Base-by-base conservation (phyloP, 208 protist genomes). In the Entamoeba moshkovskii region DNA sequence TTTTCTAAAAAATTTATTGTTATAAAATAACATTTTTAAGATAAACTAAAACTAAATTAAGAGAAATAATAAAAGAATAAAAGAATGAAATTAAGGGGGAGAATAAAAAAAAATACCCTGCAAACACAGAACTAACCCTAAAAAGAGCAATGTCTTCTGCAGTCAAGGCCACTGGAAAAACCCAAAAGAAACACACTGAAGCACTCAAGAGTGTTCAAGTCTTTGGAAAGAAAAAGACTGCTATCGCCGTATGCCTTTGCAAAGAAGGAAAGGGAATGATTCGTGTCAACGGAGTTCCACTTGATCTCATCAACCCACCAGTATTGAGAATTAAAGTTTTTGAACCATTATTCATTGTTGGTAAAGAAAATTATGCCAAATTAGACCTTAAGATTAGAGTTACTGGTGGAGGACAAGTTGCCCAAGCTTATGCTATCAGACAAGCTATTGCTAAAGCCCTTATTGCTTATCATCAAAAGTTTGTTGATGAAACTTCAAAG, bases 381-480 rank as follows among this genome's bases (percentile, higher is more conserved):
- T 96, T 99, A 93, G 98, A 99, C 97, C 99, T 99, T 93, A 97
- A 99, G 93, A 94, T 97, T 48, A 94, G 94, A 45, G 98, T 99
- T 85, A 97, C 95, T 94, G 99, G 99, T 97, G 98, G 98, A 97
- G 99, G 99, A 97, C 97, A 98, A 95, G 97, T 98, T 66, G 96
- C 98, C 59, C 98, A 99, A 97, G 97, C 99, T 92, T 99, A 99
- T 96, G 98, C 98, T 94, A 94, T 99, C 93, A 98, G 98, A 94
- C 99, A 99, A 98, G 98, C 99, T 85, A 99, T 99, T 93, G 97
- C 98, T 94, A 99, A 99, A 97, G 97, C 97, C 93, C 95, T 99
- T 93, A 96, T 99, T 93, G 98, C 99, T 94, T 99, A 98, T 97
- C 98, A 99, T 97, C 98, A 99, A 97, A 99, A 99, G 97, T 99